These are phyloP conservation scores for Zopfia rhizophila DNA, from an alignment of 2,329 filamentous ascomycete genomes.

Conservation along the genomic window DNA sequence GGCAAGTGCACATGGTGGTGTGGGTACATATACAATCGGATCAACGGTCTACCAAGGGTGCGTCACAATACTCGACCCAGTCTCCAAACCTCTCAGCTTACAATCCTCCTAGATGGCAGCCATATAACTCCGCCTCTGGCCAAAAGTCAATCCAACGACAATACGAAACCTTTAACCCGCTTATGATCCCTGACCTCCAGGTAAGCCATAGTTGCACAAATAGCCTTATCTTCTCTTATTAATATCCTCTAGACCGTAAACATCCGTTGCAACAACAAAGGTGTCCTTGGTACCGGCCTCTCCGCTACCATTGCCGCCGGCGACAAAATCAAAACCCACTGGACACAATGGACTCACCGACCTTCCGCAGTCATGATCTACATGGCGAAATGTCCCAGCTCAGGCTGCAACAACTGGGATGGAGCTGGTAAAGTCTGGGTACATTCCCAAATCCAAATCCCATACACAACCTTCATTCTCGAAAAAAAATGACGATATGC, in stretches of 20 bases:
- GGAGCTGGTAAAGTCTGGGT: constrained; percentile 62
- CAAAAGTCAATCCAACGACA: constrained; percentile 42
- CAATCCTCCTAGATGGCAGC: constrained; percentile 32
- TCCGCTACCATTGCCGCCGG: constrained; percentile 61
- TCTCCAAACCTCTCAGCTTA: background rate
- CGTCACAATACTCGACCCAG: background rate
- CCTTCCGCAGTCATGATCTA: constrained; percentile 68
- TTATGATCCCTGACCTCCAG: constrained; percentile 37
- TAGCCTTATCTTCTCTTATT: constrained; percentile 5
- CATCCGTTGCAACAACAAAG: constrained; percentile 46
- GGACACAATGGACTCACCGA: constrained; percentile 67
- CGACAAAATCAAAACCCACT: constrained; percentile 60
- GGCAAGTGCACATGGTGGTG: constrained; percentile 39
- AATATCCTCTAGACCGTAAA: constrained; percentile 31
- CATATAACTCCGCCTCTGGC: constrained; percentile 38
- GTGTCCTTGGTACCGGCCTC: constrained; percentile 42
- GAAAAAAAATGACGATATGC: constrained; percentile 39
- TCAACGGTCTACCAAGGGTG: constrained; percentile 37
- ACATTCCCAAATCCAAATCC: constrained; percentile 63
- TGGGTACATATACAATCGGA: constrained; percentile 38
- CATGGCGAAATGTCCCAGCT: constrained; percentile 59
- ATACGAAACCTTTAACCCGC: constrained; percentile 39
- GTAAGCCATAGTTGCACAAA: constrained; percentile 17
- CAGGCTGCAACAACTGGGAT: constrained; percentile 59
- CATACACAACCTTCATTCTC: constrained; percentile 62